Base-by-base conservation (phyloP, 2,329 filamentous ascomycete genomes). In the Aspergillus unguis region DNA sequence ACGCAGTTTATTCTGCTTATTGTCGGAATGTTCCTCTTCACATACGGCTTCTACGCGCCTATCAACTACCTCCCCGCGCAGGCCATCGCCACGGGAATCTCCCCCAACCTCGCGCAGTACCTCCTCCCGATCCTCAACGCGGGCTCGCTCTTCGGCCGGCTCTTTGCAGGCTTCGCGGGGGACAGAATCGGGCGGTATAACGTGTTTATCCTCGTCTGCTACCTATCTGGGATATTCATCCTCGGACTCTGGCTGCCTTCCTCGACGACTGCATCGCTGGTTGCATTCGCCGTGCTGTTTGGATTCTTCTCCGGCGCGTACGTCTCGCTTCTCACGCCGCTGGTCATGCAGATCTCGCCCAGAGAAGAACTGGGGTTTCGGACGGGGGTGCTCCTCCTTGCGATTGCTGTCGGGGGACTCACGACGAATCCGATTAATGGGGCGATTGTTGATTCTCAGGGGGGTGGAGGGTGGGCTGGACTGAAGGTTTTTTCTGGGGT, bases 341-440 rank as follows among this genome's bases (percentile, higher is more conserved):
- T 86, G 27, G 47, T 63, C 2, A 75, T 89, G 28, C 84, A 88
- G 61, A 85, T 90, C 56, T 83, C 80, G 2, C 83, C 86, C 23
- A 79, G 88, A 26, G 75, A 80, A 23, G 78, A 87, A 64, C 84
- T 90, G 35, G 87, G 87, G 6, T 79, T 84, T 1, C 75, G 86
- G 4, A 82, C 77, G 2, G 87, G 87, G 0, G 76, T 80, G 0
- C 74, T 82, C 5, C 86, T 86, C 61, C 77, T 81, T 11, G 64
- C 84, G 43, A 74, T 83, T 51, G 77, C 81, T 1, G 68, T 89
- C n/a, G 85, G 83, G 5, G 84, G 82, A 0, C 70, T 90, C 49
- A 82, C 82, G 0, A 84, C 85, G 1, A 82, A 78, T 43, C 86
- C 86, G 1, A 86, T 90, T 61, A 85, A 78, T 1, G 85, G 86